Evolutionary conservation across 1,139 yeast genomes (phyloP), one percentile per base, ranked within the genome.

Genomic region (Blastobotrys raffinosifermentans): DNA sequence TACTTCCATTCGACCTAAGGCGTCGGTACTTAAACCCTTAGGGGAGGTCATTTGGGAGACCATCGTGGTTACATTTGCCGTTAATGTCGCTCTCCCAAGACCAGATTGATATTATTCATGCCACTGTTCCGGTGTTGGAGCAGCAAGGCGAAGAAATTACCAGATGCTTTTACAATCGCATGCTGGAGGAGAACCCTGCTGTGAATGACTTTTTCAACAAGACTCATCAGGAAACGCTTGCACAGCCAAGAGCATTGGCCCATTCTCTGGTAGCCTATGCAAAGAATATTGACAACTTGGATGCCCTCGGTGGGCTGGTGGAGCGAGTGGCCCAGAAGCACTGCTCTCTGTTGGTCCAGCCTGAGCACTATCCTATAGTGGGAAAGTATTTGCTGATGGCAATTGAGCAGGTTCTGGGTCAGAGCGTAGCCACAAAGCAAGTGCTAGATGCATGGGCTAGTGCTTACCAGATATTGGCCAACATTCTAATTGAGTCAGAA

Each of bases 291-390:
- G 80, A 80, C 47, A 72, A 78, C 43, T 58, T 80, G 41, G 62
- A 72, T 5, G 77, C 72, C 15, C 64, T 80, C 36, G 52, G 66
- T 10, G 72, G 63, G 1, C 74, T 76, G 46, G 84, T 80, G 10
- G 63, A 70, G 35, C 76, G 75, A 47, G 77, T 80, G 51, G 81
- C 75, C 26, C 68, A 67, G 45, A 80, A 79, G 57, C 87, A 80
- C 49, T 78, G 76, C 44, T 82, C 84, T 33, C 62, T 80, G 43
- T 75, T 73, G 51, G 69, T 80, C 31, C 57, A 60, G 41, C 75
- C 86, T 2, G 80, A 74, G 40, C 84, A 78, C 41, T 80, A 80
- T 49, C 75, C 78, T 13, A 67, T 76, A 45, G 86, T 80, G 26
- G 87, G 86, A 21, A 55, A 60, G 30, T 68, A 71, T 48, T 61